phyloP scores from a whole-genome alignment of 202 grass and related monocot species.

The Musa balbisiana region DNA sequence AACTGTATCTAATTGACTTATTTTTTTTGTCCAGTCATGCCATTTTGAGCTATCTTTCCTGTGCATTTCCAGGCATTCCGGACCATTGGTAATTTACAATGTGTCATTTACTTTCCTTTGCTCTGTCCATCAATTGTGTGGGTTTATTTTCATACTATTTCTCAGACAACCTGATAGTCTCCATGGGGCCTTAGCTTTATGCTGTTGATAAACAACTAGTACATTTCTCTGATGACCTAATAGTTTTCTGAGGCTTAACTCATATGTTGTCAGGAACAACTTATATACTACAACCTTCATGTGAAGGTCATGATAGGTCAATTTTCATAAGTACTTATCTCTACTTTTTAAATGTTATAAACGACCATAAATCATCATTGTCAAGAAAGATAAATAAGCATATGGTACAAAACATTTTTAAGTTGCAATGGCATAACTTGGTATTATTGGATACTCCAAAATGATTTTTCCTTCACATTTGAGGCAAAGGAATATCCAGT shows the following conservation, averaged over 20 bases:
- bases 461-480: background rate
- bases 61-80: conserved; percentile 58
- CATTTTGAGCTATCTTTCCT: conserved; percentile 76
- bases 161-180: background rate
- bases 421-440: background rate
- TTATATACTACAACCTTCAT: background rate
- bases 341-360: too few relatives aligned
- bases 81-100: conserved; percentile 67
- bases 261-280: background rate
- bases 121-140: conserved; percentile 13
- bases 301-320: too few relatives aligned
- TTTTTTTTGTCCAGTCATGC: conserved; percentile 49
- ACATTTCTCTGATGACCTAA: background rate
- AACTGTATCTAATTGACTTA: background rate
- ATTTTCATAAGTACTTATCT: too few relatives aligned
- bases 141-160: conserved; percentile 13
- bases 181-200: background rate
- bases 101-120: conserved; percentile 4
- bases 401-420: background rate
- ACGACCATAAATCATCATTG: too few relatives aligned
- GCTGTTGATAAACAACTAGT: background rate
- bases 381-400: background rate
- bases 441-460: background rate
- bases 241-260: too few relatives aligned
- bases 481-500: background rate